Evolutionary conservation across 2,329 filamentous ascomycete genomes (phyloP).

Genomic region (Fusarium illudens): DNA sequence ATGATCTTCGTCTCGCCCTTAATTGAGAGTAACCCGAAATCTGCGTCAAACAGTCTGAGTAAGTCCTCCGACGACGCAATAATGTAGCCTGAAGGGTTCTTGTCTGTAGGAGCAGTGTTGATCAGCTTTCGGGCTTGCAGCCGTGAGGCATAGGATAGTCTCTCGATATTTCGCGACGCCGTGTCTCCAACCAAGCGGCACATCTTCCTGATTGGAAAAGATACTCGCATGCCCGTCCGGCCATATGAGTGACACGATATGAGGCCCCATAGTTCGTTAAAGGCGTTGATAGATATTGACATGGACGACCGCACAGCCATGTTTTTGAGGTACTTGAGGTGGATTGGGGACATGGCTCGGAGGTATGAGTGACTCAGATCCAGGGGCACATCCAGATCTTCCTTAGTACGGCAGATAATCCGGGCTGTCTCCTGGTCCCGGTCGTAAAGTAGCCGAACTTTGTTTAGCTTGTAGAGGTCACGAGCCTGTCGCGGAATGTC

Average conservation of each 20-base stretch:
- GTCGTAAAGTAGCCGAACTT: slow-evolving; percentile 87
- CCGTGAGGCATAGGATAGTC: slow-evolving; percentile 84
- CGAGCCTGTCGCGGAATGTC: slow-evolving; percentile 87
- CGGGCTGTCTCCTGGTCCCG: slow-evolving; percentile 81
- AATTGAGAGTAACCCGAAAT: slow-evolving; percentile 86
- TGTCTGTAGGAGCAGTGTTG: slow-evolving; percentile 81
- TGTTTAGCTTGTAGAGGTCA: slow-evolving; percentile 91
- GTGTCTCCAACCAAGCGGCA: slow-evolving; percentile 87
- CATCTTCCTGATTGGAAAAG: slow-evolving; percentile 92
- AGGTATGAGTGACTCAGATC: slow-evolving; percentile 88
- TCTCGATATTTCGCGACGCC: slow-evolving; percentile 86
- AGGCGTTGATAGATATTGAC: slow-evolving; percentile 92
- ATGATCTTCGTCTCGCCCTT: slow-evolving; percentile 88
- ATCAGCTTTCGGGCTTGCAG: slow-evolving; percentile 88
- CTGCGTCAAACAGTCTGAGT: slow-evolving; percentile 83
- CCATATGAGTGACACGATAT: slow-evolving; percentile 89
- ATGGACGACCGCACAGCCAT: slow-evolving; percentile 95
- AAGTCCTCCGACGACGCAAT: slow-evolving; percentile 89
- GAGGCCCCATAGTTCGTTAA: slow-evolving; percentile 85
- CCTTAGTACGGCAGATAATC: slow-evolving; percentile 78
- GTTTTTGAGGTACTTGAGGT: slow-evolving; percentile 85
- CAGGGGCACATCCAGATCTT: slow-evolving; percentile 77
- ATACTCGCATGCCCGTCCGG: slow-evolving; percentile 81
- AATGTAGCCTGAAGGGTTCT: slow-evolving; percentile 88
- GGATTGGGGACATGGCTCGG: slow-evolving; percentile 89